Percentiles rank a stretch among this genome's conserved stretches.
phyloP scores from a whole-genome alignment of 345 rosid species.

The Salix purpurea region DNA sequence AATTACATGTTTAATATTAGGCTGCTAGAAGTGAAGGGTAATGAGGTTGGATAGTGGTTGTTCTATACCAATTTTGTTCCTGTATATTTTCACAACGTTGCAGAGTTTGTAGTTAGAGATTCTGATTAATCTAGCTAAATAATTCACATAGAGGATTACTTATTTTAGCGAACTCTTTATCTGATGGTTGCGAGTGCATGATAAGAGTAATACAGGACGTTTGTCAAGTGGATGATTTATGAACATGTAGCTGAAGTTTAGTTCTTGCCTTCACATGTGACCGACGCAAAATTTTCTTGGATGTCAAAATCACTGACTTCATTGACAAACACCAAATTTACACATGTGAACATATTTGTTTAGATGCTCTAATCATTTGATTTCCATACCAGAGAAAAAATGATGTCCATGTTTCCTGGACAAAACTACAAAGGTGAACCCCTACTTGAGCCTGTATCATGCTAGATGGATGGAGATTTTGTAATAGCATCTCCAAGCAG shows the following conservation, averaged over 20 bases:
- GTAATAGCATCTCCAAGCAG: background rate
- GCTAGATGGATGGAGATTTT: background rate
- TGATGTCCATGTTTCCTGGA: background rate
- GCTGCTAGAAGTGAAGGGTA: background rate
- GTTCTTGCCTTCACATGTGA: background rate
- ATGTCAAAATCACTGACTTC: background rate
- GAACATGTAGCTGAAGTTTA: background rate
- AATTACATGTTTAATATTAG: constrained; percentile 6
- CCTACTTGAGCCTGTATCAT: background rate
- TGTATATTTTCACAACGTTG: constrained; percentile 11
- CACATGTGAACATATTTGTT: background rate
- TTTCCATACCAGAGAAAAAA: background rate
- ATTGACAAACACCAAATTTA: background rate
- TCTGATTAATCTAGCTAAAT: background rate
- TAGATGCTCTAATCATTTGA: constrained; percentile 1
- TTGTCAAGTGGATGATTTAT: background rate
- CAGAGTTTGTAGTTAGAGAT: background rate
- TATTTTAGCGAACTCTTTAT: background rate
- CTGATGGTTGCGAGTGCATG: background rate
- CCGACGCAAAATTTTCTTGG: background rate
- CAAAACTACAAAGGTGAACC: background rate
- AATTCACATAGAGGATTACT: background rate
- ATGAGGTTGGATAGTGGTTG: constrained; percentile 8
- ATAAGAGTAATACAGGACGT: background rate
- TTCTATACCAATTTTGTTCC: constrained; percentile 9